phyloP scores from a whole-genome alignment of 1,139 yeast genomes.

The Wickerhamomyces sp. region DNA sequence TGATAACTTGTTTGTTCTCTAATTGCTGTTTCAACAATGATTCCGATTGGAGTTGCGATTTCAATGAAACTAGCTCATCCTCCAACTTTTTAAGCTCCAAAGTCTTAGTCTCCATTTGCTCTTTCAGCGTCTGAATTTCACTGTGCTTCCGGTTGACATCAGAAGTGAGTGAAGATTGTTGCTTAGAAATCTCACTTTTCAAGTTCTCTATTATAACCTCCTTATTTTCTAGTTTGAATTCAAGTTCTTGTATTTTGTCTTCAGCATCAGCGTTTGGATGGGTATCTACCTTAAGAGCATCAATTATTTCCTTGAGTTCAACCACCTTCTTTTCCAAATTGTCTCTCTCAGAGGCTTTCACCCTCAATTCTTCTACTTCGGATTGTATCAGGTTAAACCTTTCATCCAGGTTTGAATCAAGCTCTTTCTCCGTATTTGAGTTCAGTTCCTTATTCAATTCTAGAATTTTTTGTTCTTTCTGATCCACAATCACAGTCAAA shows the following conservation, averaged over 20 bases:
- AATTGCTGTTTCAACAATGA: background rate
- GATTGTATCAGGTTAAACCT: conserved; percentile 1
- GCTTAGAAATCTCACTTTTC: conserved; percentile 7
- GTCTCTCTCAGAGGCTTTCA: background rate
- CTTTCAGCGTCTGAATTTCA: background rate
- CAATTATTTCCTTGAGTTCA: background rate
- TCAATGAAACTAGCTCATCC: conserved; percentile 6
- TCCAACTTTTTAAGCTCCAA: conserved; percentile 1
- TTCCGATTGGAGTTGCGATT: background rate
- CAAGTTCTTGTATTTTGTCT: conserved; percentile 17
- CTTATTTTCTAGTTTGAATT: conserved; percentile 15
- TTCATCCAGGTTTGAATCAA: background rate
- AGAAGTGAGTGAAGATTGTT: background rate
- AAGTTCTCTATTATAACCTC: conserved; percentile 16
- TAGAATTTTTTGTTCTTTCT: conserved; percentile 1
- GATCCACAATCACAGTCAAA: conserved; percentile 3
- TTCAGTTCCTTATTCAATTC: conserved; percentile 4
- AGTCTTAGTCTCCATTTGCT: background rate
- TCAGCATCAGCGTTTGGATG: conserved; percentile 10
- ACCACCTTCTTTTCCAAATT: background rate
- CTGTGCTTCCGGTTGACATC: background rate
- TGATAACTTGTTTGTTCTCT: too few relatives aligned
- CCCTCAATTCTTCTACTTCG: conserved; percentile 14
- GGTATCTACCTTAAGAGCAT: conserved; percentile 15
- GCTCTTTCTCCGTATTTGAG: background rate